phyloP scores from a whole-genome alignment of 2,329 filamentous ascomycete genomes.

The Ascochyta koolunga region DNA sequence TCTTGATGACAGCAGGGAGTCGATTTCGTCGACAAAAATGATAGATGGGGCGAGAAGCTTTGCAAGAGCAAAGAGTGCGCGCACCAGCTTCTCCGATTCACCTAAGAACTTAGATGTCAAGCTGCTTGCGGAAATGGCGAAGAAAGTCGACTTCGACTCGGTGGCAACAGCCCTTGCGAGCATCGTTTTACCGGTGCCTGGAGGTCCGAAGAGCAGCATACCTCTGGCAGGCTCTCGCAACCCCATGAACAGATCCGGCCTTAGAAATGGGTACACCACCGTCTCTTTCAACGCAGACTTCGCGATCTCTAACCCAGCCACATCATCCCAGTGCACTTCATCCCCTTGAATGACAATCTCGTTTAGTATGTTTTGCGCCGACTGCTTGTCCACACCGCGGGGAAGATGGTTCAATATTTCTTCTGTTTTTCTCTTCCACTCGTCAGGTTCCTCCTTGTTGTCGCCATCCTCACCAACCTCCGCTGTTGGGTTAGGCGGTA shows the following conservation, averaged over 20 bases:
- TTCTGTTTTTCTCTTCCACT: conserved; percentile 43
- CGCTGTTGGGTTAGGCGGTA: conserved; percentile 40
- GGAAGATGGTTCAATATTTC: conserved; percentile 76
- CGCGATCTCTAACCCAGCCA: conserved; percentile 86
- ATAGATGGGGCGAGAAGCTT: conserved; percentile 90
- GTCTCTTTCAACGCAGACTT: conserved; percentile 93
- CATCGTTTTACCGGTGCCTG: conserved; percentile 99
- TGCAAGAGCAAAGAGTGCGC: conserved; percentile 88
- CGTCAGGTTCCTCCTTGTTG: conserved; percentile 38
- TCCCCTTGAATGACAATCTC: conserved; percentile 95
- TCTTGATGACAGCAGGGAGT: conserved; percentile 85
- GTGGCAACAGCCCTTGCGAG: conserved; percentile 92
- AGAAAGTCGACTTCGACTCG: conserved; percentile 93
- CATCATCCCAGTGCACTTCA: conserved; percentile 92
- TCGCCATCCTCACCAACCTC: conserved; percentile 32
- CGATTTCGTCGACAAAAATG: conserved; percentile 98
- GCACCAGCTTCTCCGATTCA: conserved; percentile 94
- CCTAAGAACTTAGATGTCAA: conserved; percentile 95
- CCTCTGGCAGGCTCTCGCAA: conserved; percentile 90
- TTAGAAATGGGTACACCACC: conserved; percentile 94
- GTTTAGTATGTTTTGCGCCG: conserved; percentile 91
- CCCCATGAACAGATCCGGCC: conserved; percentile 94
- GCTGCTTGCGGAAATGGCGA: conserved; percentile 93
- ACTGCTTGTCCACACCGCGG: conserved; percentile 77
- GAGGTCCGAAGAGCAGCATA: conserved; percentile 95